Evolutionary conservation across 495 filamentous ascomycete genomes (phyloP).

Genomic region (Aspergillus campestris): DNA sequence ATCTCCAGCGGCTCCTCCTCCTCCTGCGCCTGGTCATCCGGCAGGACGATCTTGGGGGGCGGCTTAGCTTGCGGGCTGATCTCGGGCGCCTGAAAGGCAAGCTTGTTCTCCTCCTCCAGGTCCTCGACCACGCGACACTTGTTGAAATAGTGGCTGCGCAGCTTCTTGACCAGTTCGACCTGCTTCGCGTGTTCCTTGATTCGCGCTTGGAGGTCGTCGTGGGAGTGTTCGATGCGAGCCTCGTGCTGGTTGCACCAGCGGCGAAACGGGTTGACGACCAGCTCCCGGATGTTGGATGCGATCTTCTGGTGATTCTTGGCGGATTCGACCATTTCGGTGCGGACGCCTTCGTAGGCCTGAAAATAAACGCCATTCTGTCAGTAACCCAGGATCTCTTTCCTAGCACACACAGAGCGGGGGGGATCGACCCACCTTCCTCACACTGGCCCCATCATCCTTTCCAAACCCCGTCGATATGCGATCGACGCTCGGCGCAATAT

Average conservation of each 20-base stretch:
- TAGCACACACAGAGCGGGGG: background rate
- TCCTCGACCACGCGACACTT: slow-evolving; percentile 96
- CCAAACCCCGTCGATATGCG: slow-evolving; percentile 73
- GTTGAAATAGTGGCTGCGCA: slow-evolving; percentile 95
- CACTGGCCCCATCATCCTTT: slow-evolving; percentile 92
- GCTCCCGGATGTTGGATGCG: slow-evolving; percentile 86
- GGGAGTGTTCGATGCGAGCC: slow-evolving; percentile 79
- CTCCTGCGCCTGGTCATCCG: slow-evolving; percentile 47
- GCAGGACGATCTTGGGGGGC: slow-evolving; percentile 56
- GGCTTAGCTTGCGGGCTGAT: slow-evolving; percentile 38
- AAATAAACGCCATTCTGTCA: slow-evolving; percentile 1
- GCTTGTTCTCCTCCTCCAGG: slow-evolving; percentile 95
- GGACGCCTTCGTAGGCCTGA: slow-evolving; percentile 92
- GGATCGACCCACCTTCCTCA: slow-evolving; percentile 64
- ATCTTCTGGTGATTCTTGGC: slow-evolving; percentile 89
- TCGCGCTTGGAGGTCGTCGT: slow-evolving; percentile 80
- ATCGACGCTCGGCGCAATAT: slow-evolving; percentile 77
- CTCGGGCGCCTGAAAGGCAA: slow-evolving; percentile 86
- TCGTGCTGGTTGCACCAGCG: slow-evolving; percentile 95
- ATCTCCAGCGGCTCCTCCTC: slow-evolving; percentile 82
- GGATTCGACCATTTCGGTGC: slow-evolving; percentile 89
- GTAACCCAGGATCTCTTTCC: background rate
- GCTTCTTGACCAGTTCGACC: slow-evolving; percentile 79
- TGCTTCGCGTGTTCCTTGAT: slow-evolving; percentile 93
- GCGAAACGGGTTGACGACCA: slow-evolving; percentile 88